Evolutionary conservation across 345 rosid species (phyloP).

Genomic region (Linum lewisii): DNA sequence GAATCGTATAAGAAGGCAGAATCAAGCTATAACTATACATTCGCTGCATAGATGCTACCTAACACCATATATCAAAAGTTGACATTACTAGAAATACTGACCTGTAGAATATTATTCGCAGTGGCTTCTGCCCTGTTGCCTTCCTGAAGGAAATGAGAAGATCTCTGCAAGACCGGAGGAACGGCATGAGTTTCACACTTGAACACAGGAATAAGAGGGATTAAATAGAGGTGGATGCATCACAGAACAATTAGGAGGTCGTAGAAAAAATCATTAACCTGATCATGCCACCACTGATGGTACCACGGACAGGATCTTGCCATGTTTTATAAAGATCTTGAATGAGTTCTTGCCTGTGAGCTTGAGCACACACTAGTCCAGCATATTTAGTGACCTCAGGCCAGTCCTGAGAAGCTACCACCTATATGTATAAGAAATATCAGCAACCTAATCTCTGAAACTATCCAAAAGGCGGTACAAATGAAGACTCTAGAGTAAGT

Average conservation of each 20-base stretch:
- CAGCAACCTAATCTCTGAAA: conserved; percentile 8
- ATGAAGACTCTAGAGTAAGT: conserved; percentile 3
- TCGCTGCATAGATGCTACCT: neutral
- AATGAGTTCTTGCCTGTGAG: conserved; percentile 97
- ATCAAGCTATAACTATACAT: neutral
- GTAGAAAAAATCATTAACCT: conserved; percentile 29
- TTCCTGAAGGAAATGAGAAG: conserved; percentile 87
- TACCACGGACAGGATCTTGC: conserved; percentile 97
- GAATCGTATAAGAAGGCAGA: neutral
- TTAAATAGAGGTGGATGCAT: no score
- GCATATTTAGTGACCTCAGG: conserved; percentile 99
- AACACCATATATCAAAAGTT: neutral
- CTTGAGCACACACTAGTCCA: conserved; percentile 97
- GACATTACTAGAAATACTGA: conserved; percentile 8
- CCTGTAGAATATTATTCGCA: conserved; percentile 98
- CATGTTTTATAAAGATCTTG: conserved; percentile 97
- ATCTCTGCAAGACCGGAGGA: conserved; percentile 42
- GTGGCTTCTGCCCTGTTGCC: conserved; percentile 97
- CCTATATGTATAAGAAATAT: conserved; percentile 32
- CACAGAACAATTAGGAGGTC: no score
- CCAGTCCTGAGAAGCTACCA: conserved; percentile 99
- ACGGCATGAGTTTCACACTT: neutral
- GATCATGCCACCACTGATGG: conserved; percentile 96
- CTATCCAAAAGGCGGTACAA: neutral
- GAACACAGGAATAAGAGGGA: no score